phyloP scores from a whole-genome alignment of 495 filamentous ascomycete species.

The Mycothermus thermophilus region DNA sequence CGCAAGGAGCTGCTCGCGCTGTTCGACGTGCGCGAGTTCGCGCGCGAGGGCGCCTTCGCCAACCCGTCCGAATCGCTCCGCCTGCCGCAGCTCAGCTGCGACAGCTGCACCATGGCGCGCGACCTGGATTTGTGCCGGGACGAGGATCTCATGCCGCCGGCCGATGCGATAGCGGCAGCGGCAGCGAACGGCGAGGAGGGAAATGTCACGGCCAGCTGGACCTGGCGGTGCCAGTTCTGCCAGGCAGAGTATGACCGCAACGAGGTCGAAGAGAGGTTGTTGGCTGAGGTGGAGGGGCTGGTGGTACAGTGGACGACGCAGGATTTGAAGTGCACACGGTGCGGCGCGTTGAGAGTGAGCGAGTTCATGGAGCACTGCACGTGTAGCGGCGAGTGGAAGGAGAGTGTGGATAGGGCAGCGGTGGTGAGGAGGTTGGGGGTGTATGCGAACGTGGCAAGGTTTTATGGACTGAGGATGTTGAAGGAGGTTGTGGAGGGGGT shows the following conservation, averaged over 20 bases:
- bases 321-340: slow-evolving; percentile 73
- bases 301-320: slow-evolving; percentile 75
- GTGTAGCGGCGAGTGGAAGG: slow-evolving; percentile 73
- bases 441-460: slow-evolving; percentile 56
- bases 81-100: slow-evolving; percentile 65
- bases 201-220: slow-evolving; percentile 25
- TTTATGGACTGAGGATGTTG: slow-evolving; percentile 71
- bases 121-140: slow-evolving; percentile 94
- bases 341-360: slow-evolving; percentile 54
- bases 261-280: slow-evolving; percentile 68
- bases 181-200: slow-evolving; percentile 10
- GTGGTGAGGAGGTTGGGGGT: slow-evolving; percentile 52
- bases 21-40: slow-evolving; percentile 91
- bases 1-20: slow-evolving; percentile 78
- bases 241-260: slow-evolving; percentile 59
- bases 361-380: slow-evolving; percentile 96
- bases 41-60: slow-evolving; percentile 66
- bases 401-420: slow-evolving; percentile 55
- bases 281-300: slow-evolving; percentile 59
- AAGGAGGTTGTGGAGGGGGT: slow-evolving; percentile 57
- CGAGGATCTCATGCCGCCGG: slow-evolving; percentile 52
- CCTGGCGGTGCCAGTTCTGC: slow-evolving; percentile 73
- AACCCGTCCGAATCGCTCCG: slow-evolving; percentile 70
- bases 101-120: slow-evolving; percentile 71
- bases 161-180: slow-evolving; percentile 2